A percentile compares a stretch with the other conserved stretches of the same genome.
These are phyloP conservation scores for Trichoderma cornu-damae DNA, from an alignment of 2,329 filamentous ascomycete genomes.

Conservation along the genomic window DNA sequence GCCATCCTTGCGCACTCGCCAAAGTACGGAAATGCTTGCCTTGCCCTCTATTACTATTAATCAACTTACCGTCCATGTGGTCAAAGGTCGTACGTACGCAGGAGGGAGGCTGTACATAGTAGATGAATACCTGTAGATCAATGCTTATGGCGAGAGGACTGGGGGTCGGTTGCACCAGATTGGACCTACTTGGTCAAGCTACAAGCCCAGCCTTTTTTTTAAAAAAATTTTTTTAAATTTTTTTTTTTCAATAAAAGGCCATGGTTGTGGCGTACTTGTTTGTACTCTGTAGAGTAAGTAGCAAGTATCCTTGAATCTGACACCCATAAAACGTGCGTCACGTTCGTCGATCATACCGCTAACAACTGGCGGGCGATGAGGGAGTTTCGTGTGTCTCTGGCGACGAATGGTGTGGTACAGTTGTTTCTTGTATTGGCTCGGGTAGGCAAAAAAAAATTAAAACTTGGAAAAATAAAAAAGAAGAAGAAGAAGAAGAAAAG, in stretches of 20 bases:
- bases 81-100: not conserved
- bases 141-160: not conserved
- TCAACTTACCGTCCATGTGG: not conserved
- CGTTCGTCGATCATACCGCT: conserved; percentile 3
- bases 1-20: too few relatives aligned
- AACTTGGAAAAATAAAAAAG: not conserved
- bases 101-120: not conserved
- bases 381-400: not conserved
- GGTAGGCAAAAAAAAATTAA: too few relatives aligned
- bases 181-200: too few relatives aligned
- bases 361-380: not conserved
- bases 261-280: too few relatives aligned
- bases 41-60: not conserved
- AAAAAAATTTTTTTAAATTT: too few relatives aligned
- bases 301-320: not conserved
- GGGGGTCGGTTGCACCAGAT: not conserved
- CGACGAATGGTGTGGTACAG: not conserved
- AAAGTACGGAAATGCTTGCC: not conserved
- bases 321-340: conserved; percentile 1
- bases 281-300: not conserved
- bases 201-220: too few relatives aligned
- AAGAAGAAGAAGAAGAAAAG: not conserved
- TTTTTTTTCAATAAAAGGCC: not conserved
- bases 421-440: not conserved
- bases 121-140: too few relatives aligned